A percentile compares a stretch with the other conserved stretches of the same genome.
These are phyloP conservation scores for Fermentozyma sake DNA, from an alignment of 1,139 yeast genomes.

Conservation along the genomic window DNA sequence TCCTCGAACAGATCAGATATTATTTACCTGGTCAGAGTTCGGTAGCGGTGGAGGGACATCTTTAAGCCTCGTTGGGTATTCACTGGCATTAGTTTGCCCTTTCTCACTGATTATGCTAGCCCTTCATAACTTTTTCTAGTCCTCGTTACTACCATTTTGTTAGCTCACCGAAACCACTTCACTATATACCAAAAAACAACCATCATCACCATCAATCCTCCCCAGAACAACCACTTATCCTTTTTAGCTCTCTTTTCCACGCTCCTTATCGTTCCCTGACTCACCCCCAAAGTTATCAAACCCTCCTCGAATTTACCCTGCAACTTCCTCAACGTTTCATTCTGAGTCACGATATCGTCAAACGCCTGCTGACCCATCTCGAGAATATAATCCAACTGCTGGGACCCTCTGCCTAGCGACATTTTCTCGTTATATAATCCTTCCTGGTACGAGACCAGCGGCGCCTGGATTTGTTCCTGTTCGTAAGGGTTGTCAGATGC, in stretches of 20 bases:
- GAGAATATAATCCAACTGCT: slow-evolving; percentile 80
- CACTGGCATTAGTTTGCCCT: too few relatives aligned
- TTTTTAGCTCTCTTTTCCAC: slow-evolving; percentile 84
- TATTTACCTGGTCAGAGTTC: too few relatives aligned
- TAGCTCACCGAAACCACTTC: slow-evolving; percentile 60
- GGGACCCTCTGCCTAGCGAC: slow-evolving; percentile 65
- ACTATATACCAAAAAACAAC: slow-evolving; percentile 67
- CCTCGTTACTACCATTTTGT: too few relatives aligned
- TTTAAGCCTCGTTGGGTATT: too few relatives aligned
- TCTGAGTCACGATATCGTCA: slow-evolving; percentile 84
- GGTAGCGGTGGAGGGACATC: too few relatives aligned
- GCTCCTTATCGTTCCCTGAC: slow-evolving; percentile 75
- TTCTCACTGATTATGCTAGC: too few relatives aligned
- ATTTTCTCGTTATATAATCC: slow-evolving; percentile 68
- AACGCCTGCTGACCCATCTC: slow-evolving; percentile 87
- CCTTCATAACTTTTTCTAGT: too few relatives aligned
- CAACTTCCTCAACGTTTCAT: slow-evolving; percentile 61
- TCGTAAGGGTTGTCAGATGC: slow-evolving; percentile 63
- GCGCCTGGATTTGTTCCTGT: slow-evolving; percentile 23
- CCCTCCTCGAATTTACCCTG: slow-evolving; percentile 65
- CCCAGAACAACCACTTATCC: slow-evolving; percentile 86
- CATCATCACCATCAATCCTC: slow-evolving; percentile 61
- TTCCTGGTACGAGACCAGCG: slow-evolving; percentile 46
- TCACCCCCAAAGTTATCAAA: slow-evolving; percentile 79
- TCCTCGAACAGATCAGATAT: too few relatives aligned